phyloP scores from a whole-genome alignment of 805 yeast species.

The Candida maltosa region DNA sequence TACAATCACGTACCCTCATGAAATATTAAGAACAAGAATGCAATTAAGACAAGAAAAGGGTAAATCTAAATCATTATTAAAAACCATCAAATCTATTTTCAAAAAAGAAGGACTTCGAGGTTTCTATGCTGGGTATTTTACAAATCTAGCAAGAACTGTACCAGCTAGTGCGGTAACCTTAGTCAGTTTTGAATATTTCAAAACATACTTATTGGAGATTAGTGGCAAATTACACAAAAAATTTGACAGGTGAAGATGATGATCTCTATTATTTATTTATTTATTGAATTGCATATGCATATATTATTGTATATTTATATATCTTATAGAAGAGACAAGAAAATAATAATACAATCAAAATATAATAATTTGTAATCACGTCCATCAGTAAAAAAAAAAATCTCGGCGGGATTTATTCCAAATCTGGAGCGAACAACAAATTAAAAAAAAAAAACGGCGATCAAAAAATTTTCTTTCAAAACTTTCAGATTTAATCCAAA shows the following conservation, averaged over 20 bases:
- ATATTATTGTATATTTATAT: not conserved
- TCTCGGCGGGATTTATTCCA: not conserved
- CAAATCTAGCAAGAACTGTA: constrained; percentile 84
- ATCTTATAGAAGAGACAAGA: not conserved
- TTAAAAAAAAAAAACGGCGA: too few relatives aligned
- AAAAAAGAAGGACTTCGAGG: constrained; percentile 73
- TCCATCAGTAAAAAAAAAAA: not conserved
- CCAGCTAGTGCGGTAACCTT: constrained; percentile 96
- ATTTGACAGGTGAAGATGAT: too few relatives aligned
- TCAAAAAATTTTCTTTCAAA: too few relatives aligned
- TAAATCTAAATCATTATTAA: constrained; percentile 14
- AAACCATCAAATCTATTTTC: constrained; percentile 41
- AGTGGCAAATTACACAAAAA: constrained; percentile 22
- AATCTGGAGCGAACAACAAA: too few relatives aligned
- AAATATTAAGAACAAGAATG: constrained; percentile 85
- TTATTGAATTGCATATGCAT: too few relatives aligned
- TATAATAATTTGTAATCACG: not conserved
- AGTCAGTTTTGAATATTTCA: constrained; percentile 83
- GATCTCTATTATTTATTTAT: too few relatives aligned
- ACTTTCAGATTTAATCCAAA: too few relatives aligned
- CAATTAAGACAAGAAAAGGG: constrained; percentile 47
- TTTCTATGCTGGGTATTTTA: constrained; percentile 84
- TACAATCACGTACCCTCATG: constrained; percentile 90
- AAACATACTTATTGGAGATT: constrained; percentile 45
- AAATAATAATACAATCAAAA: not conserved